Conservation (phyloP, 176 grass and related monocot genomes). For the Zea luxurians region DNA sequence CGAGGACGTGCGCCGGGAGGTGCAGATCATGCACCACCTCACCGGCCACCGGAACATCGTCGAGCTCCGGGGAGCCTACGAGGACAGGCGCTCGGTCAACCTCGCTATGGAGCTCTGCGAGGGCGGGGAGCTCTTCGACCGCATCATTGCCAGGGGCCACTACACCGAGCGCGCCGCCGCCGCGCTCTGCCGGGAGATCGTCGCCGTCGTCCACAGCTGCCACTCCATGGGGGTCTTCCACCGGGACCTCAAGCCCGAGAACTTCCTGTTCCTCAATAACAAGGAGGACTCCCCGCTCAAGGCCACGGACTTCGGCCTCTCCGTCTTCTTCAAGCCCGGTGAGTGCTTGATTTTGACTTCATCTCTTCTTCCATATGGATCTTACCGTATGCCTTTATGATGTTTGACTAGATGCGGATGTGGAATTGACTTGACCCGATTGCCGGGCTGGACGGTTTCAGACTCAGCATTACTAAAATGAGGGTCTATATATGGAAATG, state of each 20-base stretch:
- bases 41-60: slow-evolving; percentile 97
- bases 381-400: background rate
- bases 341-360: slow-evolving; percentile 8
- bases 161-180: slow-evolving; percentile 97
- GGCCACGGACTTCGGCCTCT: slow-evolving; percentile 94
- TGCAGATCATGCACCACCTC: slow-evolving; percentile 99
- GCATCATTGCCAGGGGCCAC: slow-evolving; percentile 87
- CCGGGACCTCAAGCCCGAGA: slow-evolving; percentile 96
- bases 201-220: slow-evolving; percentile 85
- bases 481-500: background rate
- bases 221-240: slow-evolving; percentile 99
- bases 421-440: slow-evolving; percentile 29
- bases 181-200: slow-evolving; percentile 83
- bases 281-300: slow-evolving; percentile 93
- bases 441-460: background rate
- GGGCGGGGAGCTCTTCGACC: slow-evolving; percentile 98
- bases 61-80: slow-evolving; percentile 83
- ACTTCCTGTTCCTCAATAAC: slow-evolving; percentile 81
- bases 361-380: slow-evolving; percentile 9
- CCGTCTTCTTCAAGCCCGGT: slow-evolving; percentile 94
- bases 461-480: slow-evolving; percentile 31
- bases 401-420: slow-evolving; percentile 34
- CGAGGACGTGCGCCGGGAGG: slow-evolving; percentile 90
- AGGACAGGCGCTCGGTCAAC: slow-evolving; percentile 94
- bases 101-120: slow-evolving; percentile 97